phyloP scores from a whole-genome alignment of 1,284 basidiomycete species.

The Ceratobasidium sp. region DNA sequence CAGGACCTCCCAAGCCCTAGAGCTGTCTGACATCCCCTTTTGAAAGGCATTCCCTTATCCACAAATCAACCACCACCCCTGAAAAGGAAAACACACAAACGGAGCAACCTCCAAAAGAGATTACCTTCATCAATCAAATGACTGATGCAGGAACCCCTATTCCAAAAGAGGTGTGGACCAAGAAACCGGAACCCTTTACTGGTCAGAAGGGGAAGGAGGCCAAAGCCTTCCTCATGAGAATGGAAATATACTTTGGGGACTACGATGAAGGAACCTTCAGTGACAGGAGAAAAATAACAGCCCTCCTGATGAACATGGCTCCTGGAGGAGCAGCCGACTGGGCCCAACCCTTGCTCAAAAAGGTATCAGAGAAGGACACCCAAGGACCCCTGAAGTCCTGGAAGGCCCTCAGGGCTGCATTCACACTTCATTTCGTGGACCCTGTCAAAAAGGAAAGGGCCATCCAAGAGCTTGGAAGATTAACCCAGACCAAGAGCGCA shows the following conservation, averaged over 20 bases:
- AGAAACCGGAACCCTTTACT: slow-evolving; percentile 6
- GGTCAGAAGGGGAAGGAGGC: slow-evolving; percentile 12
- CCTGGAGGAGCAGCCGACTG: not conserved
- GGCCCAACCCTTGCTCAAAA: not conserved
- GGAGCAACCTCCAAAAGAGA: too few relatives aligned
- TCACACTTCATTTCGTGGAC: not conserved
- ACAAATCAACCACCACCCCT: too few relatives aligned
- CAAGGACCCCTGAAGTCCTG: not conserved
- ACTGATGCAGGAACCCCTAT: not conserved
- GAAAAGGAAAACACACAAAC: not conserved
- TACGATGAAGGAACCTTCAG: slow-evolving; percentile 7
- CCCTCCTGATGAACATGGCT: not conserved
- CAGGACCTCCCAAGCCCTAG: too few relatives aligned
- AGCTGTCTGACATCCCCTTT: not conserved
- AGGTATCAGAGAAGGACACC: not conserved
- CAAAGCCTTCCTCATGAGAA: not conserved
- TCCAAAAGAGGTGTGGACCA: slow-evolving; percentile 5
- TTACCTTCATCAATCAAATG: too few relatives aligned
- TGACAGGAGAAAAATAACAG: not conserved
- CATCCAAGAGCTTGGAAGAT: not conserved
- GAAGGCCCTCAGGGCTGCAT: not conserved
- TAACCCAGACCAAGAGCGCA: not conserved
- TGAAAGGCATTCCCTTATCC: not conserved
- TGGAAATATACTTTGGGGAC: not conserved
- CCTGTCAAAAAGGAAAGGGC: slow-evolving; percentile 1